These are phyloP conservation scores for Rhizopogon vinicolor DNA, from an alignment of 768 basidiomycete species.

Conservation along the genomic window DNA sequence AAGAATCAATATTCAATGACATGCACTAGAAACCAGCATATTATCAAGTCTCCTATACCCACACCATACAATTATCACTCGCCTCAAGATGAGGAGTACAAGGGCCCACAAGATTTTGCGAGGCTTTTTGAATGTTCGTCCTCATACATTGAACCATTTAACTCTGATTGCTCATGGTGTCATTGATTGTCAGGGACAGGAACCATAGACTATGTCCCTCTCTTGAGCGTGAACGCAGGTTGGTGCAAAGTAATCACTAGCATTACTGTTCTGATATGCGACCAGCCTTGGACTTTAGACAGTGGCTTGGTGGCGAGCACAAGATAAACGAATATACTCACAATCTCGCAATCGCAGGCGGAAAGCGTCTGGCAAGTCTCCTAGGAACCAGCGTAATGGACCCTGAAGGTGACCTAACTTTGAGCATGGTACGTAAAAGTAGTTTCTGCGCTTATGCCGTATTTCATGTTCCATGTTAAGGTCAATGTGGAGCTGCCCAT, in stretches of 20 bases:
- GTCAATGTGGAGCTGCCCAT: constrained; percentile 38
- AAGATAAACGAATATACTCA: constrained; percentile 70
- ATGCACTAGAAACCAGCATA: constrained; percentile 51
- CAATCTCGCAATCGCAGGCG: constrained; percentile 62
- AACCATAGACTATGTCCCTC: constrained; percentile 52
- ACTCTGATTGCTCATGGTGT: background rate
- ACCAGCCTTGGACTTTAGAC: constrained; percentile 67
- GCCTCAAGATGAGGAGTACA: constrained; percentile 31
- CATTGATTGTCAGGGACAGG: constrained; percentile 48
- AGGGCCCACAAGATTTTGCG: constrained; percentile 34
- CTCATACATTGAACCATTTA: background rate
- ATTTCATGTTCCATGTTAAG: constrained; percentile 13
- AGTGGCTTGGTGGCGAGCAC: constrained; percentile 70
- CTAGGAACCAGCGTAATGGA: constrained; percentile 65
- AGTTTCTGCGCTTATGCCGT: background rate
- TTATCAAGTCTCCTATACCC: constrained; percentile 56
- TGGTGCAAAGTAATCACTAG: constrained; percentile 4
- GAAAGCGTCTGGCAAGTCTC: constrained; percentile 49
- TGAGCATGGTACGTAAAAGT: constrained; percentile 54
- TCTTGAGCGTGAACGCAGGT: constrained; percentile 54
- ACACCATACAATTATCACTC: constrained; percentile 51
- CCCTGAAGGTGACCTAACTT: constrained; percentile 52
- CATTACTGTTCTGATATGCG: constrained; percentile 2
- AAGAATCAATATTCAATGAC: background rate
- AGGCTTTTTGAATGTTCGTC: constrained; percentile 43